These are phyloP conservation scores for Mycena albidolilacea DNA, from an alignment of 768 basidiomycete species.

Conservation along the genomic window DNA sequence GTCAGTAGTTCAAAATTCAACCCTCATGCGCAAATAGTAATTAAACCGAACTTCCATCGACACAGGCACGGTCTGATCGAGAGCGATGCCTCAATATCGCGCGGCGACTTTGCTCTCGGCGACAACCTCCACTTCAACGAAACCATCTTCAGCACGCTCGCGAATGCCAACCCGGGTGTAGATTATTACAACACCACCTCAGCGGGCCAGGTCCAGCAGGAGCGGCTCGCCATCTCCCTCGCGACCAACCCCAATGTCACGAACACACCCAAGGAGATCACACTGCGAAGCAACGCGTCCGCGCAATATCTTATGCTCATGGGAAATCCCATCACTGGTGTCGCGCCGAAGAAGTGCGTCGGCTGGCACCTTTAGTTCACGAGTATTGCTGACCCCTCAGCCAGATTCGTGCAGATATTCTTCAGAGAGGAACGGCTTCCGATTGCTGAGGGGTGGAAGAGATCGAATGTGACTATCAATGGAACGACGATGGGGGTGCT, in stretches of 20 bases:
- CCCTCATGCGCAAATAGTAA: too few relatives aligned
- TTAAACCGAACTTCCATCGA: not conserved
- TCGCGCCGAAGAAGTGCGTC: conserved; percentile 33
- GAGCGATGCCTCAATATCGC: conserved; percentile 36
- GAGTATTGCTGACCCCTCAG: not conserved
- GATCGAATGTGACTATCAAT: conserved; percentile 18
- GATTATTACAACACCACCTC: conserved; percentile 38
- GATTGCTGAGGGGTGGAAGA: conserved; percentile 37
- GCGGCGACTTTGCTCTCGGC: conserved; percentile 26
- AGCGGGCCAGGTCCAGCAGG: conserved; percentile 29
- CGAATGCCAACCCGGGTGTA: conserved; percentile 35
- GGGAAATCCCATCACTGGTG: conserved; percentile 28
- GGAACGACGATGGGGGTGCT: not conserved
- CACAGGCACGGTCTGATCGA: conserved; percentile 33
- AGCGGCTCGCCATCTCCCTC: conserved; percentile 24
- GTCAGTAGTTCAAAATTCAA: not conserved
- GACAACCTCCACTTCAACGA: conserved; percentile 40
- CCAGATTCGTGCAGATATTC: conserved; percentile 38
- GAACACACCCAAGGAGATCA: conserved; percentile 36
- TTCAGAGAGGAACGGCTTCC: conserved; percentile 40
- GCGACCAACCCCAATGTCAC: conserved; percentile 27
- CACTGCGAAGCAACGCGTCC: conserved; percentile 29
- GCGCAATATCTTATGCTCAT: conserved; percentile 30
- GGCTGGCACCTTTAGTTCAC: too few relatives aligned
- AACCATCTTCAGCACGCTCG: conserved; percentile 26